Percentiles rank a stretch among this genome's conserved stretches.
phyloP scores from a whole-genome alignment of 768 basidiomycete species.

The Cystobasidium tubakii region DNA sequence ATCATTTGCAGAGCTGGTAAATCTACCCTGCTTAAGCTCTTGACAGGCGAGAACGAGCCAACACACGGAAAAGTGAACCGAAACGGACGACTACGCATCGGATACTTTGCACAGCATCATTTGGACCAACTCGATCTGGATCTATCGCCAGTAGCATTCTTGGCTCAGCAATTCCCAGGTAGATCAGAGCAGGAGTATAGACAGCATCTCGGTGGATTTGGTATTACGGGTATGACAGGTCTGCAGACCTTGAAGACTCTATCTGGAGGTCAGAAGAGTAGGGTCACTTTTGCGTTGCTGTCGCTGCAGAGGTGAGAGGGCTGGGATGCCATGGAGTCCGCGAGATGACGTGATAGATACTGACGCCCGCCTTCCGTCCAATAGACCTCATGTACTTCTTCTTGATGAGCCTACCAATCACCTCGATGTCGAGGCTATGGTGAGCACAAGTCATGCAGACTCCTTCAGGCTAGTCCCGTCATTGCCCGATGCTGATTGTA shows the following conservation, averaged over 20 bases:
- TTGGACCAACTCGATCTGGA: slow-evolving; percentile 79
- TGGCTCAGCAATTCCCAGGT: slow-evolving; percentile 86
- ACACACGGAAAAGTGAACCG: slow-evolving; percentile 72
- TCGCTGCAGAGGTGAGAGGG: neutral
- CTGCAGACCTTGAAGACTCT: slow-evolving; percentile 17
- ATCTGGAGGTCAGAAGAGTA: slow-evolving; percentile 73
- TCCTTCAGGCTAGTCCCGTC: slow-evolving; percentile 88
- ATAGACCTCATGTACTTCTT: slow-evolving; percentile 81
- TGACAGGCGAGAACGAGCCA: slow-evolving; percentile 76
- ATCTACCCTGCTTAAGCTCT: slow-evolving; percentile 89
- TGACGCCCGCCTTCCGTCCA: slow-evolving; percentile 57
- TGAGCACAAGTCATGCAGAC: neutral
- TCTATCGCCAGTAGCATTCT: slow-evolving; percentile 87
- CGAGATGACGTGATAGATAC: neutral
- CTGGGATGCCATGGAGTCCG: neutral
- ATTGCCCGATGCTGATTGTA: slow-evolving; percentile 29
- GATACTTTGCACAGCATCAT: slow-evolving; percentile 90
- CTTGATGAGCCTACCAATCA: slow-evolving; percentile 64
- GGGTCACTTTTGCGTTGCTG: slow-evolving; percentile 76
- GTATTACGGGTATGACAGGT: slow-evolving; percentile 20
- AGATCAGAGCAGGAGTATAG: slow-evolving; percentile 94
- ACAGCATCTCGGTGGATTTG: slow-evolving; percentile 72
- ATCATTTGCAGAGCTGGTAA: slow-evolving; percentile 79
- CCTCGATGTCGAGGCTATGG: neutral
- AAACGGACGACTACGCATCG: slow-evolving; percentile 76